A percentile compares a stretch with the other conserved stretches of the same genome.
phyloP scores from a whole-genome alignment of 257 asterid species.

The Handroanthus guayacan region DNA sequence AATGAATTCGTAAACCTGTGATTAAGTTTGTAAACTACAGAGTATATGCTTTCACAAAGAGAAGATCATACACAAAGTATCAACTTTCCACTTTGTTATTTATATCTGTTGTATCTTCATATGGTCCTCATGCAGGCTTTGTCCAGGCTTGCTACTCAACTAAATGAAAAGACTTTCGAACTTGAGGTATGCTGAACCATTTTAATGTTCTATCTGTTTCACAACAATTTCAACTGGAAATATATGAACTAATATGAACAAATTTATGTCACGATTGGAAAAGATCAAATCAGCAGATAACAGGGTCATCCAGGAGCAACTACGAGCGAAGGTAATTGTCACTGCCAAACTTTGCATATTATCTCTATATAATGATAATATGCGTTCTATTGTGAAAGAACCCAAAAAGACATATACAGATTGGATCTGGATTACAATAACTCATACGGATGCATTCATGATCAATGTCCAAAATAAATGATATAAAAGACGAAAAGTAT shows the following conservation, averaged over 20 bases:
- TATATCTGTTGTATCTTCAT: constrained; percentile 18
- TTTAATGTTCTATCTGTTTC: constrained; percentile 14
- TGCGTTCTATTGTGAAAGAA: too few relatives aligned
- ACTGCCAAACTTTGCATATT: constrained; percentile 13
- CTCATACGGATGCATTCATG: too few relatives aligned
- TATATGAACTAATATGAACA: constrained; percentile 42
- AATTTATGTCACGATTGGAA: constrained; percentile 30
- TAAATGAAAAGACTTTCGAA: constrained; percentile 77
- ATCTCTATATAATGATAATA: too few relatives aligned
- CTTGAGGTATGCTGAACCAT: constrained; percentile 68
- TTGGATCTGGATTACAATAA: too few relatives aligned
- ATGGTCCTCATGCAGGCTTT: constrained; percentile 53
- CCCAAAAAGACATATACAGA: too few relatives aligned
- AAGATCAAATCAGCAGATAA: constrained; percentile 88
- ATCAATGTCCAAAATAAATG: too few relatives aligned
- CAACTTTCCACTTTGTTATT: constrained; percentile 7
- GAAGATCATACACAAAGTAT: neutral
- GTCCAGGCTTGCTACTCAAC: constrained; percentile 76
- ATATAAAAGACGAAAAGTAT: too few relatives aligned
- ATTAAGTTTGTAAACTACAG: too few relatives aligned
- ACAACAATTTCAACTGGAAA: constrained; percentile 29
- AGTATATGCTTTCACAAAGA: neutral
- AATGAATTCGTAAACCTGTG: too few relatives aligned
- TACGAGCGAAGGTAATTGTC: constrained; percentile 64
- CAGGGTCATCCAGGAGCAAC: constrained; percentile 91